phyloP scores from a whole-genome alignment of 1,284 basidiomycete species.

The Trichosporon sp. region DNA sequence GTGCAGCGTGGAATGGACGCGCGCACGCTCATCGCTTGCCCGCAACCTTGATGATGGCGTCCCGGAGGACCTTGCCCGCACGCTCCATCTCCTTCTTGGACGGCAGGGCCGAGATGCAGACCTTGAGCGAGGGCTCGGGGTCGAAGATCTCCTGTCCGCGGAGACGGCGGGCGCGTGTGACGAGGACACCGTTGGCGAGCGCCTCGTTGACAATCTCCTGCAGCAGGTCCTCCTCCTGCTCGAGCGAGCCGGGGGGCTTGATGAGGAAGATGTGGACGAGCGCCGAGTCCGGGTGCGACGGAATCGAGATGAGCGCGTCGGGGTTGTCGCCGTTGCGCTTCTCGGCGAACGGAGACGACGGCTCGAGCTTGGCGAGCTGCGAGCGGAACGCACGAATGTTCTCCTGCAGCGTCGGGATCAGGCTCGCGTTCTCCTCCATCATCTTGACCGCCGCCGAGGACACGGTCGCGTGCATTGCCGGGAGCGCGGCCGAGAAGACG shows the following conservation, averaged over 20 bases:
- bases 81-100: conserved; percentile 90
- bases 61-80: conserved; percentile 74
- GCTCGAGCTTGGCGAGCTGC: conserved; percentile 71
- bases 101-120: conserved; percentile 77
- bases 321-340: conserved; percentile 36
- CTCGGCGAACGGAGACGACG: conserved; percentile 24
- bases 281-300: conserved; percentile 80
- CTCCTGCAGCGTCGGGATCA: conserved; percentile 74
- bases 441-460: conserved; percentile 81
- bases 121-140: conserved; percentile 78
- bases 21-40: conserved; percentile 22
- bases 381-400: conserved; percentile 76
- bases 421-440: conserved; percentile 71
- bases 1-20: background rate
- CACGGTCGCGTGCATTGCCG: conserved; percentile 83
- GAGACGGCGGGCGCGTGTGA: conserved; percentile 78
- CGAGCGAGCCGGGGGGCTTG: conserved; percentile 60
- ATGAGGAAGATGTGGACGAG: conserved; percentile 81
- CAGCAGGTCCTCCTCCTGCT: conserved; percentile 72
- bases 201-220: conserved; percentile 88
- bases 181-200: conserved; percentile 72
- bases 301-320: conserved; percentile 73
- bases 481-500: conserved; percentile 95
- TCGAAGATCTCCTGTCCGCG: conserved; percentile 81
- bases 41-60: conserved; percentile 70